Base-by-base conservation (phyloP, 306 rosid genomes). In the Crotalaria pallida region DNA sequence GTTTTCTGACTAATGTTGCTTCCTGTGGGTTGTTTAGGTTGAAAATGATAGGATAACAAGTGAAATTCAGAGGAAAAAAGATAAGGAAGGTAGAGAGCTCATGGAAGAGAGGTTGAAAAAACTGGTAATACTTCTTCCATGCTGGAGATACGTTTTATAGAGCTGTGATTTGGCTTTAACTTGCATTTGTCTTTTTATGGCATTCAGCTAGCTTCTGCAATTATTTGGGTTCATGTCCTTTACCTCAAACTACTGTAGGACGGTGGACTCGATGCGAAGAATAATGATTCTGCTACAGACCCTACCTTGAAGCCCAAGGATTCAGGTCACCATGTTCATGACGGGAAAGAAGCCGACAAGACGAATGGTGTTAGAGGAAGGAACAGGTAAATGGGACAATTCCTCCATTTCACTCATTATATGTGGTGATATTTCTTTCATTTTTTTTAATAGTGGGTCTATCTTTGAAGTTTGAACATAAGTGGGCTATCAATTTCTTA, bases 241-340 rank as follows among this genome's bases (percentile, higher is more conserved):
- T 95, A 81, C 99, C 99, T 95, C 99, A 87, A 91, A 95, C 99
- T 91, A 87, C 99, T 95, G 99, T 95, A 95, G 99, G 99, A 95
- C 75, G 97, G 83, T 77, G 87, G 89, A 86, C 84, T 76, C 82
- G 96, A 87, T 75, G 77, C 73, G 31, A 89, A 77, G 76, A 75
- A 81, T 74, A 80, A 69, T 76, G 85, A 80, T 68, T 48, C 84
- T 76, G 86, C 80, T 15, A 75, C 79, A 82, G 90, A 83, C 67
- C 76, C 84, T 76, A 68, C 72, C 68, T 77, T 83, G 76, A 84
- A 77, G 86, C 69, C 76, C 18, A 84, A 77, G 85, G 92, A 69
- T 87, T 77, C 82, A 13, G 80, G 72, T 43, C 77, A 79, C 71
- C 68, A n/a, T 33, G 16, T 55, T 55, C 88, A 81, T 66, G 96